Conservation (phyloP, 1,284 basidiomycete species). For the Papiliotrema terrestris region DNA sequence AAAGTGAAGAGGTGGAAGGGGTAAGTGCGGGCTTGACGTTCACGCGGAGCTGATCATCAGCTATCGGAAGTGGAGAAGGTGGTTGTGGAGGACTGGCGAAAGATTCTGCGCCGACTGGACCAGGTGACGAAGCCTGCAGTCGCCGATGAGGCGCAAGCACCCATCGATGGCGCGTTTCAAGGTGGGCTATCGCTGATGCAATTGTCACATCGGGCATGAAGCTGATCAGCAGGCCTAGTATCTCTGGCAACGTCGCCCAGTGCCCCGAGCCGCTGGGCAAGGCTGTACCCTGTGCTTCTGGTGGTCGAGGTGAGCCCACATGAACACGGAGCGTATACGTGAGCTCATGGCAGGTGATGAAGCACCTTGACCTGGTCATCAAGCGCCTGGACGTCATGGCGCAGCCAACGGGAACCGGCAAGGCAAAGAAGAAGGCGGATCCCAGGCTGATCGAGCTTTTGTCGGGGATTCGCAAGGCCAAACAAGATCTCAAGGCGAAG, state of each 20-base stretch:
- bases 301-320: constrained; percentile 8
- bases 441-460: constrained; percentile 9
- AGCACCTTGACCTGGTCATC: constrained; percentile 5
- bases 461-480: constrained; percentile 4
- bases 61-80: too few species aligned
- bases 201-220: not conserved
- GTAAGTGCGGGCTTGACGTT: not conserved
- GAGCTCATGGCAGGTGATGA: not conserved
- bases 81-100: too few species aligned
- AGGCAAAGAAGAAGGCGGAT: constrained; percentile 8
- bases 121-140: too few species aligned
- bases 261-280: not conserved
- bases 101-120: too few species aligned
- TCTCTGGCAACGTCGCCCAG: not conserved
- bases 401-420: constrained; percentile 5
- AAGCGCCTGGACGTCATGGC: not conserved
- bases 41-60: not conserved
- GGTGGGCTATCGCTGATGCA: too few species aligned
- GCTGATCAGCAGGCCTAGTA: not conserved
- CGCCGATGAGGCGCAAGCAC: too few species aligned
- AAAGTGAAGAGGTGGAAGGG: not conserved
- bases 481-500: constrained; percentile 8
- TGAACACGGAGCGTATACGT: not conserved
- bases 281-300: not conserved
- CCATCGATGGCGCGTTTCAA: too few species aligned